Conservation (phyloP, 192 early-diverging fungal genomes). For the Coemansia sp. region DNA sequence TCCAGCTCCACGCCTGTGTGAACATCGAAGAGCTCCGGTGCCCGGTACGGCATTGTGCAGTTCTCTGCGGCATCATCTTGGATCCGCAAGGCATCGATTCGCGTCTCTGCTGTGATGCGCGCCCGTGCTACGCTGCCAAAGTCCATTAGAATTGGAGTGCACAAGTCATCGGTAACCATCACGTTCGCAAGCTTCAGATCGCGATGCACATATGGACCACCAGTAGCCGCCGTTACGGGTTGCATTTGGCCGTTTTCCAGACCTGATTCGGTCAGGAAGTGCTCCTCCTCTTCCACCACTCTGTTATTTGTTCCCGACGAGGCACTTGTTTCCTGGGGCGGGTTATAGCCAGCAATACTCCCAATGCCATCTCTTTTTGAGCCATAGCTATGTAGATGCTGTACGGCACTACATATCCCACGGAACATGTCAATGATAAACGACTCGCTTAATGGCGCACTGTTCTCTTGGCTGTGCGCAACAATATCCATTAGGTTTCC, state of each 20-base stretch:
- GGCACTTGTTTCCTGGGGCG: not conserved
- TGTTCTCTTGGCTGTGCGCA: constrained; percentile 51
- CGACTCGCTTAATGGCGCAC: constrained; percentile 57
- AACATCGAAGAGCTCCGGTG: constrained; percentile 81
- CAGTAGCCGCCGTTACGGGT: not conserved
- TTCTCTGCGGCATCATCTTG: constrained; percentile 72
- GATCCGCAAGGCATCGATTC: constrained; percentile 63
- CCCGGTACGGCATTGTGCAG: constrained; percentile 74
- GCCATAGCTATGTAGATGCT: constrained; percentile 57
- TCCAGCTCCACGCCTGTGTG: constrained; percentile 60
- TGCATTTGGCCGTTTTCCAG: not conserved
- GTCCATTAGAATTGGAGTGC: constrained; percentile 74
- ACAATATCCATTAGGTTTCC: constrained; percentile 63
- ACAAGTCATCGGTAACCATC: constrained; percentile 64
- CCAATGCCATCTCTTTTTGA: not conserved
- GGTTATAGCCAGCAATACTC: constrained; percentile 7
- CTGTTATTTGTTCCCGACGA: not conserved
- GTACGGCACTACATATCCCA: constrained; percentile 61
- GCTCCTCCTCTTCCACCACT: not conserved
- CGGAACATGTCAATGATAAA: constrained; percentile 62
- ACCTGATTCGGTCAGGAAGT: not conserved
- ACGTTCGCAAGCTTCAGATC: constrained; percentile 80
- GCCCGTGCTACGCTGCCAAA: constrained; percentile 69
- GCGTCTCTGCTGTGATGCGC: constrained; percentile 55
- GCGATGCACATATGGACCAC: constrained; percentile 63